Conservation (phyloP, 192 early-diverging fungal species). For the Coemansia sp. region DNA sequence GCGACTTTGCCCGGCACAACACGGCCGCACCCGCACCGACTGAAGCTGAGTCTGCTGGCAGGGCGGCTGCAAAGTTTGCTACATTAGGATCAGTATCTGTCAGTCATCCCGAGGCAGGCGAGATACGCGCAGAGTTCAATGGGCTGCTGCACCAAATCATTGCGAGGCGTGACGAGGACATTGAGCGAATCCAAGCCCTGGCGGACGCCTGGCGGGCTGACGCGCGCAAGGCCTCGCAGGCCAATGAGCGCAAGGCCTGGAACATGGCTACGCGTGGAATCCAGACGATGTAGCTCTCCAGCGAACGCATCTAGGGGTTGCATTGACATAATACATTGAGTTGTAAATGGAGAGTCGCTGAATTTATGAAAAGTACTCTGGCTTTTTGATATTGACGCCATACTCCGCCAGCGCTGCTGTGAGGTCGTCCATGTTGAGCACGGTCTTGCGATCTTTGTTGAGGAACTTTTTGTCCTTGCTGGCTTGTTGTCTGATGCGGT, state of each 20-base stretch:
- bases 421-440: slow-evolving; percentile 91
- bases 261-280: slow-evolving; percentile 38
- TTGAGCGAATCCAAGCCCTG: slow-evolving; percentile 42
- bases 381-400: slow-evolving; percentile 94
- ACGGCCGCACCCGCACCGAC: not conserved
- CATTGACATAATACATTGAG: slow-evolving; percentile 8
- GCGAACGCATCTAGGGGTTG: not conserved
- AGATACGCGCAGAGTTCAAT: slow-evolving; percentile 52
- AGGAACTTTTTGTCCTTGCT: slow-evolving; percentile 53
- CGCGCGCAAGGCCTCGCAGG: slow-evolving; percentile 26
- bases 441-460: slow-evolving; percentile 74
- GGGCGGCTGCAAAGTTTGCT: slow-evolving; percentile 18
- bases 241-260: slow-evolving; percentile 32
- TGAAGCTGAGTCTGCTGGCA: not conserved
- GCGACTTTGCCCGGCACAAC: slow-evolving; percentile 22
- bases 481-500: slow-evolving; percentile 62
- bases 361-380: slow-evolving; percentile 77
- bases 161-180: slow-evolving; percentile 43
- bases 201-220: slow-evolving; percentile 43
- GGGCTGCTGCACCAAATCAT: slow-evolving; percentile 49
- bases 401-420: slow-evolving; percentile 85
- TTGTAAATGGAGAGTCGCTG: not conserved
- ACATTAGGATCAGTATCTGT: slow-evolving; percentile 20
- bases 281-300: slow-evolving; percentile 20
- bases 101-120: slow-evolving; percentile 49